These are phyloP conservation scores for Tillandsia fasciculata DNA, from an alignment of 176 grass and related monocot species.

Conservation along the genomic window DNA sequence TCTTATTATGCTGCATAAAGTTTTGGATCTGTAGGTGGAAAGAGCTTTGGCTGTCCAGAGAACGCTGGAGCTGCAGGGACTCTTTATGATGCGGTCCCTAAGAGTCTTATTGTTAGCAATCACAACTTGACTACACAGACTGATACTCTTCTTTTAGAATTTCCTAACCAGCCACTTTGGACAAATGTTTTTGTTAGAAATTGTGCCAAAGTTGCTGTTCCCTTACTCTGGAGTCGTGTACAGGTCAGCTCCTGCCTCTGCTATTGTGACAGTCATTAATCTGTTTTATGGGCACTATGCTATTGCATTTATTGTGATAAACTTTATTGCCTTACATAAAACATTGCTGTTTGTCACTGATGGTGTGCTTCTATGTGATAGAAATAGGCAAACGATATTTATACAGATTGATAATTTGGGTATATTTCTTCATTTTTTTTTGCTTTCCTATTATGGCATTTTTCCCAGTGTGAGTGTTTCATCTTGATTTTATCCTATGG, in stretches of 20 bases:
- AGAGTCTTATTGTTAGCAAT: slow-evolving; percentile 87
- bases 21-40: slow-evolving; percentile 46
- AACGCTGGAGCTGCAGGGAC: slow-evolving; percentile 97
- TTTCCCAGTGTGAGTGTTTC: no score
- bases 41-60: slow-evolving; percentile 80
- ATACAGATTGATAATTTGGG: no score
- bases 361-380: no score
- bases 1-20: not conserved
- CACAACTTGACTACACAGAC: slow-evolving; percentile 93
- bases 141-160: slow-evolving; percentile 95
- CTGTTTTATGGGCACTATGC: not conserved
- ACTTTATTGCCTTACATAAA: not conserved
- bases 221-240: slow-evolving; percentile 97
- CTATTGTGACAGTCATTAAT: no score
- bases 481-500: no score
- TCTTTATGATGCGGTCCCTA: slow-evolving; percentile 95
- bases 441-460: no score
- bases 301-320: not conserved
- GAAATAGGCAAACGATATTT: no score
- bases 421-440: no score
- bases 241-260: slow-evolving; percentile 43
- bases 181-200: slow-evolving; percentile 96
- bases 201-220: slow-evolving; percentile 87
- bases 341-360: no score
- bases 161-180: slow-evolving; percentile 97